Evolutionary conservation across 345 rosid genomes (phyloP), one percentile per base, ranked within the genome.

Genomic region (Sonneratia caseolaris): DNA sequence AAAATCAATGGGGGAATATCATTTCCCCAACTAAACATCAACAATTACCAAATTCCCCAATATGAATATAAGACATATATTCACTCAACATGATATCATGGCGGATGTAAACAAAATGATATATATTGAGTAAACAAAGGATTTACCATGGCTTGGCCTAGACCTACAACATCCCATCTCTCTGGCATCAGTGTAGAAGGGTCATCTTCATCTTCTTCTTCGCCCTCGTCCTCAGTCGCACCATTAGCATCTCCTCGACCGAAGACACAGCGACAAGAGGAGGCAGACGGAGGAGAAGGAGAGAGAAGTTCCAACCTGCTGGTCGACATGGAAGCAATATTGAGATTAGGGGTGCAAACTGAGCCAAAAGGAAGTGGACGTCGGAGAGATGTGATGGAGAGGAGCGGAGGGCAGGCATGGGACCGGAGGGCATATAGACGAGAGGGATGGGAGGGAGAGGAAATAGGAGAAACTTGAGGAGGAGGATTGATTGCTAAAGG

Each of bases 91-190:
- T 2, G 22, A 53, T 53, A 53, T 13, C 15, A 18, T 13, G 15
- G 57, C 11, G 62, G 32, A 6, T 68, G 42, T n/a, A 68, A 43
- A 42, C 18, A 38, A 27, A 19, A 68, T 21, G 32, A 5, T 13
- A 22, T 13, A 43, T 14, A 22, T 37, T 49, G 56, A 37, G 27
- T n/a, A 38, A 36, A 66, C 21, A 15, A 57, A 68, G 51, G 42
- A 57, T 21, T 38, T 36, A 93, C 97, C 98, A 91, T 94, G 82
- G 97, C 97, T 84, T 94, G 98, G 71, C 98, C 95, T 66, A 94
- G 96, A 70, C 97, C 98, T 59, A 94, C 75, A 73, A 90, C 96
- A 84, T 94, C 95, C 95, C 93, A 91, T 82, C 87, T 84, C 59
- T 87, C 95, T 67, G 96, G 94, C 70, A 87, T 77, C 68, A 72